These are phyloP conservation scores for Hordeum vulgare DNA, from an alignment of 176 grass and related monocot species.

Conservation along the genomic window MorexV3_pseudomolecules_assembly NC_058521.1:1653248-1653747, in stretches of 20 bases:
- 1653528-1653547: conserved; percentile 85
- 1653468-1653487: conserved; percentile 88
- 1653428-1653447: conserved; percentile 53
- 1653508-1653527: conserved; percentile 92
- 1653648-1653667: neutral
- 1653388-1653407: conserved; percentile 13
- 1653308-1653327: neutral
- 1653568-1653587: conserved; percentile 46
- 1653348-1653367: neutral
- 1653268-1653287: neutral
- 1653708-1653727: neutral
- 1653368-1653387: conserved; percentile 20
- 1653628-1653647: neutral
- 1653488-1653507: conserved; percentile 73
- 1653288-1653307: neutral
- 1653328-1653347: neutral
- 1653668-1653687: neutral
- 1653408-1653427: conserved; percentile 26
- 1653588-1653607: neutral
- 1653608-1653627: neutral
- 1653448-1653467: conserved; percentile 68
- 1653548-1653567: conserved; percentile 90
- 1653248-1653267: no score
- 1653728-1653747: neutral
- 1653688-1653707: neutral